A percentile compares a stretch with the other conserved stretches of the same genome.
phyloP scores from a whole-genome alignment of 192 early-diverging fungal genomes.

The Ambispora gerdemannii region DNA sequence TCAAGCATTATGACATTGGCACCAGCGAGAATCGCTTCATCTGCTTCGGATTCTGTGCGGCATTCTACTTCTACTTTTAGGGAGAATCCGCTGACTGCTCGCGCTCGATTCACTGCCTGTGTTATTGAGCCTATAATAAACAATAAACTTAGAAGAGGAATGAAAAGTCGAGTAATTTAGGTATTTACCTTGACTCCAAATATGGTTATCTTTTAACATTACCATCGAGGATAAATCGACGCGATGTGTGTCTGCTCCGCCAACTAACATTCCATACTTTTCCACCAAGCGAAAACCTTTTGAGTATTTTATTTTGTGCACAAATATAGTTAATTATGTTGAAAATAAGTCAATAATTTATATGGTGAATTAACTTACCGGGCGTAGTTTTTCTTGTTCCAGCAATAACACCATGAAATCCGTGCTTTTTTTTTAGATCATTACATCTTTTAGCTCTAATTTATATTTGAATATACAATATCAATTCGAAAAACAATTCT shows the following conservation, averaged over 20 bases:
- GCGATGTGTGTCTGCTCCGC: conserved; percentile 95
- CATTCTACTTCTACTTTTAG: conserved; percentile 98
- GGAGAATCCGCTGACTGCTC: conserved; percentile 81
- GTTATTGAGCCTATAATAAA: conserved; percentile 77
- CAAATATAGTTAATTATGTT: background rate
- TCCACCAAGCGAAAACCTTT: conserved; percentile 93
- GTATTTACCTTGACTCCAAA: conserved; percentile 74
- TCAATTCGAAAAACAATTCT: background rate
- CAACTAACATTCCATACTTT: conserved; percentile 96
- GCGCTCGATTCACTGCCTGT: conserved; percentile 78
- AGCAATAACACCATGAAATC: conserved; percentile 84
- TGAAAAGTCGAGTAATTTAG: background rate
- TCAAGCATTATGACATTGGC: conserved; percentile 98
- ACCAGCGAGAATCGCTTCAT: conserved; percentile 93
- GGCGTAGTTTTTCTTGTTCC: conserved; percentile 98
- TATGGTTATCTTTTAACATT: conserved; percentile 99
- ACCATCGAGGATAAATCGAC: conserved; percentile 97
- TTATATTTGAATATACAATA: background rate
- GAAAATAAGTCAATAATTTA: background rate
- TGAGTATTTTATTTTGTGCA: too few species aligned
- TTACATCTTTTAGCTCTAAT: conserved; percentile 53
- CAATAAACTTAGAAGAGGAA: background rate
- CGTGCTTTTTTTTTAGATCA: conserved; percentile 62
- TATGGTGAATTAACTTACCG: conserved; percentile 42
- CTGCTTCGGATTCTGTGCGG: conserved; percentile 83